Evolutionary conservation across 1,284 basidiomycete species (phyloP).

Genomic region (Trichosporon faecale): DNA sequence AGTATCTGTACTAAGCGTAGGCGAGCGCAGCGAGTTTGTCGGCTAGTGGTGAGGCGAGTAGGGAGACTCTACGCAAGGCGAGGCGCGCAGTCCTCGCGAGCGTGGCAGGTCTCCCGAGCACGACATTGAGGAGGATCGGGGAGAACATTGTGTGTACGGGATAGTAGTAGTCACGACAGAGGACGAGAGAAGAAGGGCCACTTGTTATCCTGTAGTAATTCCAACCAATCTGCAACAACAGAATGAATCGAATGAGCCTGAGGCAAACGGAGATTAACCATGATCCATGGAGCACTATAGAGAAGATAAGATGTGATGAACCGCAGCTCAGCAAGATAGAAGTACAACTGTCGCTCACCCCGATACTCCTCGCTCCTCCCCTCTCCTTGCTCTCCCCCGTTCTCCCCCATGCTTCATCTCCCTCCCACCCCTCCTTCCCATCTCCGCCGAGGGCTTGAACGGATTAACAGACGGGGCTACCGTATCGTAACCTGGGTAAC

Average conservation of each 20-base stretch:
- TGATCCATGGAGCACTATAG: not conserved
- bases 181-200: not conserved
- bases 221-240: not conserved
- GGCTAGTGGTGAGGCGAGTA: too few species aligned
- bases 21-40: not conserved
- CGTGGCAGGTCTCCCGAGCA: too few species aligned
- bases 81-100: not conserved
- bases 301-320: not conserved
- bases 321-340: not conserved
- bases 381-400: not conserved
- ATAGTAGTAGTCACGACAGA: not conserved
- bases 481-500: not conserved
- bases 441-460: too few species aligned
- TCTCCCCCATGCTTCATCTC: not conserved
- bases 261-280: not conserved
- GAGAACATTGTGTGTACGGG: not conserved
- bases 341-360: not conserved
- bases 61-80: not conserved
- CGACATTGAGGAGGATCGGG: not conserved
- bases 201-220: not conserved
- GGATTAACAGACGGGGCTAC: not conserved
- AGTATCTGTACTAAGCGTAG: conserved; percentile 52
- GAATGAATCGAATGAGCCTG: not conserved
- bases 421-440: too few species aligned
- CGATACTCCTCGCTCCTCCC: too few species aligned